Conservation (phyloP, 2,329 filamentous ascomycete genomes). For the Aspergillus latus region DNA sequence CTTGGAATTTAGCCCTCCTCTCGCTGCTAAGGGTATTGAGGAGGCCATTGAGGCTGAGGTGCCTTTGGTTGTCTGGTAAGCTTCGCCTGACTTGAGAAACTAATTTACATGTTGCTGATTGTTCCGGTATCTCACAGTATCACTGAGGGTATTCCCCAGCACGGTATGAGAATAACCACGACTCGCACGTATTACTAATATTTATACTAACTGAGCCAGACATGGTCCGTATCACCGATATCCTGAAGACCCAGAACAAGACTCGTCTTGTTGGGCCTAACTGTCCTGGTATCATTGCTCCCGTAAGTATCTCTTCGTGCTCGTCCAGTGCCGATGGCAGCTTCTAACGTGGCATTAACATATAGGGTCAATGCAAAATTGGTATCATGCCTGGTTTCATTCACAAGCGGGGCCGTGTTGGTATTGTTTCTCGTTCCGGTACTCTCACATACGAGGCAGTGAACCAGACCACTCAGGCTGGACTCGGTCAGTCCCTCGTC, state of each 20-base stretch:
- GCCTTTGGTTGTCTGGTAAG: slow-evolving; percentile 81
- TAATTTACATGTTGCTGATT: neutral
- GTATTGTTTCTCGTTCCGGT: slow-evolving; percentile 96
- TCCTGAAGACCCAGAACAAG: slow-evolving; percentile 96
- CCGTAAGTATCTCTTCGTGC: slow-evolving; percentile 46
- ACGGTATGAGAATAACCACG: slow-evolving; percentile 59
- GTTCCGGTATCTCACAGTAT: slow-evolving; percentile 55
- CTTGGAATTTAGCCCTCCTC: slow-evolving; percentile 65
- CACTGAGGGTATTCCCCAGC: slow-evolving; percentile 96
- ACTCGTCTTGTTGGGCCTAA: slow-evolving; percentile 95
- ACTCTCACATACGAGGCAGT: slow-evolving; percentile 99
- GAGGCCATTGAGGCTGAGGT: slow-evolving; percentile 93
- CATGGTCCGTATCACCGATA: slow-evolving; percentile 98
- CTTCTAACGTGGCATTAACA: slow-evolving; percentile 12
- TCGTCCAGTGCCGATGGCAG: neutral
- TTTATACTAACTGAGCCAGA: slow-evolving; percentile 54
- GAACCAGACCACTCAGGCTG: slow-evolving; percentile 97
- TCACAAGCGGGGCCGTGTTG: slow-evolving; percentile 98
- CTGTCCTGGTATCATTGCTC: slow-evolving; percentile 95
- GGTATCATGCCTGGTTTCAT: slow-evolving; percentile 99
- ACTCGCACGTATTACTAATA: slow-evolving; percentile 26
- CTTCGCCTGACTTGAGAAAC: slow-evolving; percentile 23
- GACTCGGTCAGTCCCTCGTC: slow-evolving; percentile 95
- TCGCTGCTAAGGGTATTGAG: slow-evolving; percentile 93
- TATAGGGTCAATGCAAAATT: slow-evolving; percentile 94